Conservation (phyloP, 306 rosid genomes). For the Dicorynia guianensis region DNA sequence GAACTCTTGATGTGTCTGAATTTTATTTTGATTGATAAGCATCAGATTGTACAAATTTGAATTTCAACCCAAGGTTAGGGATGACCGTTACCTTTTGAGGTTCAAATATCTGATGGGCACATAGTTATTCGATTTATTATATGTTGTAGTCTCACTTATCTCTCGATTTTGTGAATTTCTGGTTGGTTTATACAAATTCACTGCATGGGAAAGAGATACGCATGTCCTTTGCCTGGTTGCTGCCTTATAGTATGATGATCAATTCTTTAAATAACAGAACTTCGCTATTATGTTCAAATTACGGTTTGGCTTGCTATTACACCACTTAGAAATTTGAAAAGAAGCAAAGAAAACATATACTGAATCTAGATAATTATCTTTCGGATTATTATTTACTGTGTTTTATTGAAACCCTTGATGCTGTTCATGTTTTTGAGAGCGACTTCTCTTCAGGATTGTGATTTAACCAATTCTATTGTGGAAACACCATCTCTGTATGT, state of each 20-base stretch:
- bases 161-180: constrained; percentile 16
- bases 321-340: background rate
- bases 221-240: background rate
- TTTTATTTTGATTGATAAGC: background rate
- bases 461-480: constrained; percentile 13
- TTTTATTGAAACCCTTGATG: background rate
- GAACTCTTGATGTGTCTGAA: background rate
- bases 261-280: constrained; percentile 3
- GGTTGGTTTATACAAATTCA: background rate
- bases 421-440: background rate
- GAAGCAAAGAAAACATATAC: background rate
- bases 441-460: constrained; percentile 15
- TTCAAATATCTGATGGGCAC: background rate
- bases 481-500: background rate
- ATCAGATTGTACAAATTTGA: background rate
- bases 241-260: background rate
- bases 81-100: background rate
- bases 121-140: background rate
- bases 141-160: background rate
- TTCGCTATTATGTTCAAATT: background rate
- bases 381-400: background rate
- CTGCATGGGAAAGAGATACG: background rate
- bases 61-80: background rate
- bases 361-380: background rate
- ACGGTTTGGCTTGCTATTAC: background rate